Base-by-base conservation (phyloP, 805 yeast genomes). In the Lachancea sp. region DNA sequence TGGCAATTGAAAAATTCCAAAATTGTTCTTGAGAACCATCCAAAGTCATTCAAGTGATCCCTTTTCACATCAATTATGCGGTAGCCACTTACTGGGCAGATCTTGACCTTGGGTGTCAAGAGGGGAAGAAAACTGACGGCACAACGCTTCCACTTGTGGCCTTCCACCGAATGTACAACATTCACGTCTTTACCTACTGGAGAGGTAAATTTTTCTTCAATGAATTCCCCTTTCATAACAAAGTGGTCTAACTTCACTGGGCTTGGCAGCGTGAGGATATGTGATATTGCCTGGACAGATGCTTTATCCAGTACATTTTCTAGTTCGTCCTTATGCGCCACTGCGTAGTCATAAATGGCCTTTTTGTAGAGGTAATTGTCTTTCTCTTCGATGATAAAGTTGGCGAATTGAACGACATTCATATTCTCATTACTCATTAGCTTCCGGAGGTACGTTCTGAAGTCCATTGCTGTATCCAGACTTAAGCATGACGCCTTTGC, bases 131-230 rank as follows among this genome's bases (percentile, higher is more conserved):
- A 42, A 1, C 70, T 64, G 4, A 61, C 48, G 11, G 61, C 47
- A 46, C 74, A 69, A 20, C 69, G 48, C 25, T 51, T 56, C 72
- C 72, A 69, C 2, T 34, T 22, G 35, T 64, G 64, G 12, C 55
- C 58, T 15, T 43, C 43, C 8, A 55, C 52, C 1, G 55, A 49
- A 12, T 32, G 17, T 9, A 59, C 55, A n/a, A 39, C 36, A 4
- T 57, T 54, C 4, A 40, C 37, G 11, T 53, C 48, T 5, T 41
- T 25, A 8, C 36, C 38, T 4, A 40, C 37, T n/a, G 37, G 34
- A 23, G 51, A 41, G 22, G 47, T 41, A 38, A 61, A 61, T 1
- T 46, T 40, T 38, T 62, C 61, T 11, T 48, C 49, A 5, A 62
- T 56, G 28, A 57, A 56, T 9, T 56, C 53, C 34, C 63, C 47